A percentile compares a stretch with the other conserved stretches of the same genome.
Conservation (phyloP, 345 rosid species). For the Excoecaria agallocha region DNA sequence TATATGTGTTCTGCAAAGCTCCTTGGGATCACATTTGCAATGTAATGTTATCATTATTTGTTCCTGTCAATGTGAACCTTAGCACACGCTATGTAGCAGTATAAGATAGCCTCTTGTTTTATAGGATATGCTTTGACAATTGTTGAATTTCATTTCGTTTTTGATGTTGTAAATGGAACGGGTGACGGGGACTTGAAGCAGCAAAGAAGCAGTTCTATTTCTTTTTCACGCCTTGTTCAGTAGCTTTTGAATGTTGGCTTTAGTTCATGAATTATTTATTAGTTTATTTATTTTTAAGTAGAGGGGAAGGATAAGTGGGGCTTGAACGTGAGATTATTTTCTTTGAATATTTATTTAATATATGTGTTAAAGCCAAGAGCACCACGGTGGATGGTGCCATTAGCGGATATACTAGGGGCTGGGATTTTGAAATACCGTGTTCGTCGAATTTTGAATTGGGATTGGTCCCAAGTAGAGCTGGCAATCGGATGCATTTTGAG, state of each 20-base stretch:
- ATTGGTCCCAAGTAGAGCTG: too few species aligned
- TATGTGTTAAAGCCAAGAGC: too few species aligned
- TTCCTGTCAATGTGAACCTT: not conserved
- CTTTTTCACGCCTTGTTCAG: not conserved
- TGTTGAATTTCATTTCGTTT: conserved; percentile 12
- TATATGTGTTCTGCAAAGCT: not conserved
- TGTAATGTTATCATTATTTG: not conserved
- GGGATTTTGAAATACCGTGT: too few species aligned
- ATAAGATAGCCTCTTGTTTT: conserved; percentile 11
- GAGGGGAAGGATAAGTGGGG: too few species aligned
- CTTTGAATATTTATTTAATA: too few species aligned
- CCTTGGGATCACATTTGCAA: conserved; percentile 1
- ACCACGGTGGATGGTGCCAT: too few species aligned
- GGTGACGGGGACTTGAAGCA: conserved; percentile 3
- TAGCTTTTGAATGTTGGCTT: not conserved
- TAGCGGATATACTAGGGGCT: too few species aligned
- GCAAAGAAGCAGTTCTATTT: conserved; percentile 3
- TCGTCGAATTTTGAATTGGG: too few species aligned
- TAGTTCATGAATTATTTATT: not conserved
- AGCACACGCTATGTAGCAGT: conserved; percentile 13
- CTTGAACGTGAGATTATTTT: too few species aligned
- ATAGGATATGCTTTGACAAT: conserved; percentile 5
- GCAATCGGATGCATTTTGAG: too few species aligned
- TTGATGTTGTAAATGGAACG: conserved; percentile 15
- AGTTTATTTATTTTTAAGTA: not conserved